Base-by-base conservation (phyloP, 352 stramenopile genomes). In the Globisporangium heterothallicum region DNA sequence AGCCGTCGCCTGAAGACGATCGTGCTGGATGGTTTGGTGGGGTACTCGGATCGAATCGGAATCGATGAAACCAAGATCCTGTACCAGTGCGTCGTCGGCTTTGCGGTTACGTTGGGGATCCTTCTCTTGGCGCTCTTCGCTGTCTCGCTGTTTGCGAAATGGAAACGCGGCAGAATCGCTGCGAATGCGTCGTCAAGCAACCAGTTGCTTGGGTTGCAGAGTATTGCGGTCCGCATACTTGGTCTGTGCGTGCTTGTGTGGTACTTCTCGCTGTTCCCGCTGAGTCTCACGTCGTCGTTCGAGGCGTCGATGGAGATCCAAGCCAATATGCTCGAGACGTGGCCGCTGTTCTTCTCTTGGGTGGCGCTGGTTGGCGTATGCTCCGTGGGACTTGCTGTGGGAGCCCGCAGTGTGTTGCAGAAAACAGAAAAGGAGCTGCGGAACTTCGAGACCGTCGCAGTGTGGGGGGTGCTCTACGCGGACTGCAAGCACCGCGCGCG, bases 381-480 rank as follows among this genome's bases (percentile, higher is more conserved):
- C 19, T 36, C 63, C 2, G 25, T 41, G 7, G 55, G 55, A 14
- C 43, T 82, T 7, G 48, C 29, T 1, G 41, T 38, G n/a, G 27
- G 65, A 8, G 48, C 53, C 3, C 41, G 50, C 19, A 30, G 38
- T 5, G 43, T 82, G 27, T 21, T 63, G 14, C 26, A 50, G 32
- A 58, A 60, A 24, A 66, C 34, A 0, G 45, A 70, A 44, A 53
- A 56, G 4, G 19, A 68, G 18, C 61, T 82, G 36, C 58, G 43
- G 19, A 56, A 53, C 36, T 68, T 57, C 36, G 48, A 56, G 10
- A 56, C 21, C 3, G 29, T 64, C 22, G 66, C 67, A 16, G 43
- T 71, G 12, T 82, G 61, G 38, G 66, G 72, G 22, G 46, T 58
- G 3, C 49, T 82, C 14, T 82, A 82, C 50, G 61, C 59, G 4